A percentile compares a stretch with the other conserved stretches of the same genome.
These are phyloP conservation scores for Phytophthora aleatoria DNA, from an alignment of 352 stramenopile species.

Conservation along the genomic window DNA sequence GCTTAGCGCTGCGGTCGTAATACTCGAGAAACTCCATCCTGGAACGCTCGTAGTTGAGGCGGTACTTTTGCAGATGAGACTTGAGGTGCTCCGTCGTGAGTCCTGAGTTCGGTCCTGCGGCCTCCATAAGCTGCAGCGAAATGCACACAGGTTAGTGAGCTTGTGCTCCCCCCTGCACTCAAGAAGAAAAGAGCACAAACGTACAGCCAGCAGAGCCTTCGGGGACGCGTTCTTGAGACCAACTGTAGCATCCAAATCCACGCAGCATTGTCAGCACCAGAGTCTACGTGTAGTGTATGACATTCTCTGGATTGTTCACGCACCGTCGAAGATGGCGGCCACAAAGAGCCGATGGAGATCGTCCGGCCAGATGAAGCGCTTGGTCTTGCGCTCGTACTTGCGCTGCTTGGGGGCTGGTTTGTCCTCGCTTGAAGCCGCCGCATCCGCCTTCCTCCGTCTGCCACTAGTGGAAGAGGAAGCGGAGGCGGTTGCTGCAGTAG, in stretches of 20 bases:
- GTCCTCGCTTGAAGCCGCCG: constrained; percentile 10
- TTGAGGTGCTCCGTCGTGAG: constrained; percentile 90
- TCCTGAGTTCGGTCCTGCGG: constrained; percentile 51
- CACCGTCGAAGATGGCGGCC: constrained; percentile 87
- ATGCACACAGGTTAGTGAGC: constrained; percentile 12
- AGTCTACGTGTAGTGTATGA: neutral
- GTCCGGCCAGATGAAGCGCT: constrained; percentile 89
- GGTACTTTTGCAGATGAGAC: constrained; percentile 90
- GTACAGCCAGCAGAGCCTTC: constrained; percentile 77
- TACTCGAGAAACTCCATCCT: constrained; percentile 86
- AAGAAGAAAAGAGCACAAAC: constrained; percentile 11
- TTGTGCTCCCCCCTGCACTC: neutral
- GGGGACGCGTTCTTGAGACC: constrained; percentile 88
- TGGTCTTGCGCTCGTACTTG: constrained; percentile 90
- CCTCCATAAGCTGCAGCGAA: constrained; percentile 65
- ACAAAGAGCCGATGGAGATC: constrained; percentile 90
- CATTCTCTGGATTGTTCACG: constrained; percentile 11
- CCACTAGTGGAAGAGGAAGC: constrained; percentile 9
- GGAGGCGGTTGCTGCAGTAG: neutral
- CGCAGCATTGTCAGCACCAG: constrained; percentile 12
- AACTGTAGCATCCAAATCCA: constrained; percentile 43
- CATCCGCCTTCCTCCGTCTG: constrained; percentile 28
- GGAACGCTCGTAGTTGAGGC: constrained; percentile 87
- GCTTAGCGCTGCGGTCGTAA: constrained; percentile 79
- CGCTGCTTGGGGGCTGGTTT: constrained; percentile 51